A percentile compares a stretch with the other conserved stretches of the same genome.
Conservation (phyloP, 768 basidiomycete species). For the Lentinula raphanica region DNA sequence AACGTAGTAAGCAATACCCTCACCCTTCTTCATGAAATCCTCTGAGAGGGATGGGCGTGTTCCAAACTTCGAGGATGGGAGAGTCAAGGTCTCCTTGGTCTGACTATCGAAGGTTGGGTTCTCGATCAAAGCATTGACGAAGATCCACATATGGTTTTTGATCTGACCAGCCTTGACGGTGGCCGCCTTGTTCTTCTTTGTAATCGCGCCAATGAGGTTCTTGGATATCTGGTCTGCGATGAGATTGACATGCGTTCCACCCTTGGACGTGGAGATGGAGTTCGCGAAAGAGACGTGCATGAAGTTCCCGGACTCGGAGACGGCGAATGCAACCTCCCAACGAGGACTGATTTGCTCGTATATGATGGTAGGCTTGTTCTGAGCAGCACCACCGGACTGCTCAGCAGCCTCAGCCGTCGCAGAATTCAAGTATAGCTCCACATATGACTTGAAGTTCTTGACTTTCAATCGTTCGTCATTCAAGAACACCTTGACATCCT, state of each 20-base stretch:
- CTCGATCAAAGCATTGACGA: constrained; percentile 92
- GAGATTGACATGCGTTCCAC: constrained; percentile 85
- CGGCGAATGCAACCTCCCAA: constrained; percentile 94
- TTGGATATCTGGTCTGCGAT: constrained; percentile 90
- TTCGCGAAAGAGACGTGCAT: constrained; percentile 98
- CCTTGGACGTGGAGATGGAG: constrained; percentile 93
- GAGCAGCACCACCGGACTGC: constrained; percentile 72
- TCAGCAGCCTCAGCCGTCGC: constrained; percentile 65
- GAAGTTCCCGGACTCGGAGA: constrained; percentile 88
- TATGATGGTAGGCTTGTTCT: constrained; percentile 70
- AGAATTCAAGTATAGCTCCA: constrained; percentile 86
- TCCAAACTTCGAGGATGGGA: constrained; percentile 85
- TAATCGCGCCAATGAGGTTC: constrained; percentile 70
- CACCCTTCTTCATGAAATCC: constrained; percentile 96
- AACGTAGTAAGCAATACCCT: constrained; percentile 12
- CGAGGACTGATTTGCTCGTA: constrained; percentile 76
- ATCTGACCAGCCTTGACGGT: constrained; percentile 89
- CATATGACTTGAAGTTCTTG: constrained; percentile 95
- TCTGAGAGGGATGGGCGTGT: constrained; percentile 80
- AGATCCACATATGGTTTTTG: constrained; percentile 98
- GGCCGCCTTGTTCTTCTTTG: constrained; percentile 98
- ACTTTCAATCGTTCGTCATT: constrained; percentile 90
- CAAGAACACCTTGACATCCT: constrained; percentile 87
- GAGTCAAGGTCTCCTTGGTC: constrained; percentile 92
- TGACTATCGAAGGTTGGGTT: constrained; percentile 99